These are phyloP conservation scores for Mycena filopes DNA, from an alignment of 768 basidiomycete species.

Conservation along the genomic window DNA sequence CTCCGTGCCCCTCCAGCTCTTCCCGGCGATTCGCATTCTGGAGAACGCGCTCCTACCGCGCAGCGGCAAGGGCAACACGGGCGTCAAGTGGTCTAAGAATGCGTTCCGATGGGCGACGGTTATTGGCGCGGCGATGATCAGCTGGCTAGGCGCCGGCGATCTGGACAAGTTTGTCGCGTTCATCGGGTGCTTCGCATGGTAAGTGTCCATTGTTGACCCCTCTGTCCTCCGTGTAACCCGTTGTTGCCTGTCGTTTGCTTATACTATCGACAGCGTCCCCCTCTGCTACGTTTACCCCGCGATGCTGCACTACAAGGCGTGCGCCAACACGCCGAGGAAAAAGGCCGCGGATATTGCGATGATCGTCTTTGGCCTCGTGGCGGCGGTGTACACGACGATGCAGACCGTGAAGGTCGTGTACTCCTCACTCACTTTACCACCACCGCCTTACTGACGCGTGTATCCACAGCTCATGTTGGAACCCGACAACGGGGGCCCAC, in stretches of 20 bases:
- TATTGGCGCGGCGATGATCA: constrained; percentile 82
- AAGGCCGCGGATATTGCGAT: constrained; percentile 77
- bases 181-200: constrained; percentile 96
- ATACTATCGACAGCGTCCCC: constrained; percentile 71
- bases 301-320: constrained; percentile 91
- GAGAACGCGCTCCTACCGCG: constrained; percentile 93
- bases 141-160: constrained; percentile 85
- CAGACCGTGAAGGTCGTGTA: constrained; percentile 79
- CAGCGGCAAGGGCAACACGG: constrained; percentile 82
- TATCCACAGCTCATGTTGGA: constrained; percentile 66
- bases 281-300: constrained; percentile 95
- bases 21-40: constrained; percentile 97
- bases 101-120: constrained; percentile 82
- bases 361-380: constrained; percentile 78
- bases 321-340: constrained; percentile 74
- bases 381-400: constrained; percentile 80
- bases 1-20: constrained; percentile 93
- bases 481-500: constrained; percentile 53
- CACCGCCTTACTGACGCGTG: constrained; percentile 23
- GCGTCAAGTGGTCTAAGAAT: constrained; percentile 98
- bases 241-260: constrained; percentile 6
- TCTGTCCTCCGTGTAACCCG: too few species aligned
- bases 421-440: background rate
- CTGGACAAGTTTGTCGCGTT: constrained; percentile 96
- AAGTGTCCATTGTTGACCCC: constrained; percentile 41